Evolutionary conservation across 2,329 filamentous ascomycete species (phyloP), one percentile per base, ranked within the genome.

Genomic region (Sporothrix variecibatus): DNA sequence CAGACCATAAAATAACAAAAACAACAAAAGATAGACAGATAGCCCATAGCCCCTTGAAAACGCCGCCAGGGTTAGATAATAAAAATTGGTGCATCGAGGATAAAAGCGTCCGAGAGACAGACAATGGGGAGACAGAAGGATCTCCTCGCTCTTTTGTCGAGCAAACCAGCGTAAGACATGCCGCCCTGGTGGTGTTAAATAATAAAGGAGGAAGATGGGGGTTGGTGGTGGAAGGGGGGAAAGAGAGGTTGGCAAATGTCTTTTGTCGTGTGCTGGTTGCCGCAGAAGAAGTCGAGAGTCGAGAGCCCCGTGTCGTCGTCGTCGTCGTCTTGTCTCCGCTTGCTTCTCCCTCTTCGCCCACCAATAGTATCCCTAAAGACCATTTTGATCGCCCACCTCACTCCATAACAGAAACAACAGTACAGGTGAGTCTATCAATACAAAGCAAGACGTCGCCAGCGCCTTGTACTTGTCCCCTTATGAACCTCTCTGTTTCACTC

Each of bases 381-480:
- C 75, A 65, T 60, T 60, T 56, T 56, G 43, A 17, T 20, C 43
- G 43, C 43, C 43, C 15, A 49, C 69, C 70, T 38, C 53, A 46
- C 38, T 43, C 38, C 34, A 43, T 12, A 71, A 53, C 46, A 65
- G 56, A 56, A 60, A 76, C 76, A 60, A 76, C 76, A 75, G 75
- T 75, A 72, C 76, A 78, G 74, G 58, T 58, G 77, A 75, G 74
- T 79, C 79, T 81, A 81, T 79, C 78, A 77, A 77, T 80, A 80
- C 80, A 80, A 80, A 79, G 77, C 74, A 78, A 78, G 76, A 77
- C 75, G 75, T 75, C 76, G 75, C 77, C 74, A 71, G 40, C 28
- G 67, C 43, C 56, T 31, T 43, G 31, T 12, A 31, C 28, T 73
- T 77, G 75, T 75, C 78, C 74, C 72, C 76, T 62, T 56, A 3